Evolutionary conservation across 2,329 filamentous ascomycete species (phyloP).

Genomic region (Cercospora sp.): DNA sequence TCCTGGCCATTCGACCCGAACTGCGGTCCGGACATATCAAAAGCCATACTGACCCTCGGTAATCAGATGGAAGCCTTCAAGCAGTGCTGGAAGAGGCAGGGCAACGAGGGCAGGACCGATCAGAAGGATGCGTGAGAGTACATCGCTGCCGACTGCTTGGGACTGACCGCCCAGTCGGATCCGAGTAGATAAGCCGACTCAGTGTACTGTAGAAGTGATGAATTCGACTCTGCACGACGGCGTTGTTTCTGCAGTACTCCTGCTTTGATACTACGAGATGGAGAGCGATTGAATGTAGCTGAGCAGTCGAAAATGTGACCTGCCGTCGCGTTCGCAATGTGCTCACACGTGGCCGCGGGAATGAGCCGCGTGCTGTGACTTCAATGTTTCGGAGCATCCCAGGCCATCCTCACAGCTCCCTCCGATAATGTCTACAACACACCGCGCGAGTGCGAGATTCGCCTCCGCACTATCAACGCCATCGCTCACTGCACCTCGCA

Average conservation of each 20-base stretch:
- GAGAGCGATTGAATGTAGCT: neutral
- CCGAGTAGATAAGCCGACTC: neutral
- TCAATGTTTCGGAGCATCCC: slow-evolving; percentile 2
- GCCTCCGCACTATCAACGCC: slow-evolving; percentile 22
- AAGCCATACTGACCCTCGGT: slow-evolving; percentile 18
- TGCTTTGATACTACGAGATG: neutral
- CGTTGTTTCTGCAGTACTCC: neutral
- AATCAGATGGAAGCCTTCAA: slow-evolving; percentile 83
- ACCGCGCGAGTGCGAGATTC: slow-evolving; percentile 30
- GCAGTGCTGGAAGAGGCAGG: slow-evolving; percentile 86
- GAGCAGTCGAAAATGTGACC: neutral
- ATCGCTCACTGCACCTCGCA: slow-evolving; percentile 6
- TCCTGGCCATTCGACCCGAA: neutral
- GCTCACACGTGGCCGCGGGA: slow-evolving; percentile 3
- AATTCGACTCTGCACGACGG: neutral
- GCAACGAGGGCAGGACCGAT: slow-evolving; percentile 79
- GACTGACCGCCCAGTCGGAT: neutral
- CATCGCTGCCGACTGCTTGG: neutral
- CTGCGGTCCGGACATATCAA: neutral
- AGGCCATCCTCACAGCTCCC: neutral
- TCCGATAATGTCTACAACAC: slow-evolving; percentile 27
- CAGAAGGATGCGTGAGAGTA: slow-evolving; percentile 63
- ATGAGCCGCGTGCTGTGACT: slow-evolving; percentile 1
- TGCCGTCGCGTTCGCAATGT: neutral
- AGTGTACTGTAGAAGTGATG: neutral